Base-by-base conservation (phyloP, 495 filamentous ascomycete species). In the Parathielavia hyrcaniae region DNA sequence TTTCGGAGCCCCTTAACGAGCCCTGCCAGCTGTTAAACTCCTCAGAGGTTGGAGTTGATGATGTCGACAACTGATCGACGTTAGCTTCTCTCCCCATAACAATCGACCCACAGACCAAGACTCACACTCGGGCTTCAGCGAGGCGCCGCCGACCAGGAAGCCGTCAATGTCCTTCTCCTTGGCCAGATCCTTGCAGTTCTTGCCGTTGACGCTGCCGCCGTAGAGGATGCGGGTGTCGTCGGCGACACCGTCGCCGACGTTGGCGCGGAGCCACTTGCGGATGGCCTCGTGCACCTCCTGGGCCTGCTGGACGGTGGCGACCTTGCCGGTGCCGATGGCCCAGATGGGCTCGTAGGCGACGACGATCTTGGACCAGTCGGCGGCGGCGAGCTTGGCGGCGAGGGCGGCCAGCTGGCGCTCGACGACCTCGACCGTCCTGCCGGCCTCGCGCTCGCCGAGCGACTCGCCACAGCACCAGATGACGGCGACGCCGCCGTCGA, bases 331-430 rank as follows among this genome's bases (percentile, higher is more conserved):
- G 59, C 95, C 93, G 68, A 97, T 97, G 64, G 92, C 95, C 92
- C 93, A 98, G 78, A 98, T 92, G 64, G 93, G 93, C 82, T 98
- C 95, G 73, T 98, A 98, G 65, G 93, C 95, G 66, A 98, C 82
- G 72, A 97, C 92, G 64, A 98, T 84, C 77, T 93, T 95, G 54
- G 74, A 79, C 93, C 93, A 98, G 74, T 96, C 86, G 46, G 89
- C 68, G 17, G 43, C 54, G 79, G 78, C 66, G 66, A 89, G 77
- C 69, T 89, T 80, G 55, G 80, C 77, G 65, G 75, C 77, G 58
- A 88, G 82, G 61, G 86, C 87, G 43, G 78, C 75, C 59, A 93
- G 80, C 71, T 93, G 89, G 35, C 72, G 71, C 67, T 90, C 92
- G 59, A 97, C 88, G 55, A 96, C 88, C n/a, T 90, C 82, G 67